Conservation (phyloP, 495 filamentous ascomycete genomes). For the Hypoxylon perforatum region DNA sequence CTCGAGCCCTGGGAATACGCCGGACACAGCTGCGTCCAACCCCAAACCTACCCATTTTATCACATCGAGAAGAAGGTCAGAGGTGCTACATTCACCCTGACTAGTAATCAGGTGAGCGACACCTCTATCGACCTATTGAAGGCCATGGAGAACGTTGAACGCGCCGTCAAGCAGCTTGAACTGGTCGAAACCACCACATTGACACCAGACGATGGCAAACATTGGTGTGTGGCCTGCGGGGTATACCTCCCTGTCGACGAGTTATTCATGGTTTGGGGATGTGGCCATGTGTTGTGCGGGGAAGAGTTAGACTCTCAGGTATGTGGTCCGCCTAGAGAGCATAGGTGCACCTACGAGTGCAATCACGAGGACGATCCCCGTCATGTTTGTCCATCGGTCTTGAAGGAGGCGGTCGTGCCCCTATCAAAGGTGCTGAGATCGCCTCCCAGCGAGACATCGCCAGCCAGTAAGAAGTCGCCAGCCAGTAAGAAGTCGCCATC, state of each 20-base stretch:
- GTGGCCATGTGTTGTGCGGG: constrained; percentile 64
- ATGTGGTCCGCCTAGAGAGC: constrained; percentile 15
- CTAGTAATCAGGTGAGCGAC: constrained; percentile 20
- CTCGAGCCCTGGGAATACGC: too few relatives aligned
- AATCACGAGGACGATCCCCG: too few relatives aligned
- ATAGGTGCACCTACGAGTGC: too few relatives aligned
- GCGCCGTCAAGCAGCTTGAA: constrained; percentile 17
- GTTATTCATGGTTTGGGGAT: constrained; percentile 54
- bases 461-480: too few relatives aligned
- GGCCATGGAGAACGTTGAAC: constrained; percentile 5
- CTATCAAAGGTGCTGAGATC: too few relatives aligned
- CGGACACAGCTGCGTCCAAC: too few relatives aligned
- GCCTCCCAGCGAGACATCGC: too few relatives aligned
- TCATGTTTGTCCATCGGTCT: constrained; percentile 17
- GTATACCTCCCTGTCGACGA: constrained; percentile 14
- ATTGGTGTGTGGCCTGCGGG: constrained; percentile 52
- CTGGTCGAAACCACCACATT: too few relatives aligned
- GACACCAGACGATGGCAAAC: too few relatives aligned
- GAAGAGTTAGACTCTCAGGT: constrained; percentile 39
- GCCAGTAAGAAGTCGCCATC: too few relatives aligned
- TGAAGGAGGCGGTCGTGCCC: constrained; percentile 23
- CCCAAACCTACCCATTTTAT: too few relatives aligned
- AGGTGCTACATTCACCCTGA: constrained; percentile 25
- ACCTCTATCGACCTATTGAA: constrained; percentile 13
- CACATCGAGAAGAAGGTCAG: neutral